Percentiles rank a stretch among this genome's conserved stretches.
These are phyloP conservation scores for Fusarium tricinctum DNA, from an alignment of 2,329 filamentous ascomycete genomes.

Conservation along the genomic window DNA sequence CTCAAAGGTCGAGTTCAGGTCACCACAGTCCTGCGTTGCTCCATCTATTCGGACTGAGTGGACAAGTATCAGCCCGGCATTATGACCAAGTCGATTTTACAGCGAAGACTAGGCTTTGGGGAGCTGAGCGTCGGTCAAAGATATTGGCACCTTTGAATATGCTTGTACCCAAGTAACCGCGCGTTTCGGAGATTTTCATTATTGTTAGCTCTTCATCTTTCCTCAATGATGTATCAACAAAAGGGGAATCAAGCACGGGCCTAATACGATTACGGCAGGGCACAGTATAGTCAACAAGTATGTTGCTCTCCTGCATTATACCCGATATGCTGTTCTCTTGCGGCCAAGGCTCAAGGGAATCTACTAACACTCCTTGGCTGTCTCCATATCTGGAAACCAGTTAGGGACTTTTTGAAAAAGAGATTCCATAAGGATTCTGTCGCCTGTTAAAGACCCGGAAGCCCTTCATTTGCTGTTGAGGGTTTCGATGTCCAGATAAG, in stretches of 20 bases:
- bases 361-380: conserved; percentile 33
- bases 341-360: conserved; percentile 11
- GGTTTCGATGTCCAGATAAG: conserved; percentile 12
- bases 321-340: neutral
- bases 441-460: conserved; percentile 28
- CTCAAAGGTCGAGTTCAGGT: too few species aligned
- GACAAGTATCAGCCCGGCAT: neutral
- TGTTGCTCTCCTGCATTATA: neutral
- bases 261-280: conserved; percentile 2
- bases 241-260: conserved; percentile 5
- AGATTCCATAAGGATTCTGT: conserved; percentile 8
- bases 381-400: conserved; percentile 32
- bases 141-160: conserved; percentile 1
- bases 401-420: neutral
- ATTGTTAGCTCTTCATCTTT: conserved; percentile 14
- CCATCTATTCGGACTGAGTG: neutral
- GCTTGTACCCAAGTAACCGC: conserved; percentile 7
- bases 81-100: neutral
- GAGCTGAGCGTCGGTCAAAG: neutral
- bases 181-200: conserved; percentile 27
- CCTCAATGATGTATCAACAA: conserved; percentile 1
- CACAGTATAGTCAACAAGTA: conserved; percentile 1
- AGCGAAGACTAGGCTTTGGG: neutral
- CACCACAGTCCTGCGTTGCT: conserved; percentile 3
- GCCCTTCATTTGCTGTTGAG: conserved; percentile 22